phyloP scores from a whole-genome alignment of 2,329 filamentous ascomycete genomes.

The Fonsecaea monophora region DNA sequence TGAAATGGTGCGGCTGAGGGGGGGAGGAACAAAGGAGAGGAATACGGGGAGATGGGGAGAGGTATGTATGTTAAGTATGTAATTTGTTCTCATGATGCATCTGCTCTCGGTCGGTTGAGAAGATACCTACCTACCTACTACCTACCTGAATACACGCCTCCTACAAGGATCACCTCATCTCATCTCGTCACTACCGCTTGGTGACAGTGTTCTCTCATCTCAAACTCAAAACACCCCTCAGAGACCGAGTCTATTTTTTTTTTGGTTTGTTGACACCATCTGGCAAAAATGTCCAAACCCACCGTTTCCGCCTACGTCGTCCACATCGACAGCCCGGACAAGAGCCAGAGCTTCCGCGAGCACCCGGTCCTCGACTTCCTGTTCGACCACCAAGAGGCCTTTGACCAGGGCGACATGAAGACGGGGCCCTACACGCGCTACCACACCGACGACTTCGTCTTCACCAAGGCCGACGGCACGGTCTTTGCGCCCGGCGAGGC shows the following conservation, averaged over 20 bases:
- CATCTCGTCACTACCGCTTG: no score
- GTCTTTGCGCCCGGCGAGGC: conserved; percentile 22
- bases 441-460: conserved; percentile 24
- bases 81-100: no score
- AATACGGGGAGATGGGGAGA: neutral
- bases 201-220: no score
- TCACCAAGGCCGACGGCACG: conserved; percentile 28
- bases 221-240: no score
- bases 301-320: conserved; percentile 10
- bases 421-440: conserved; percentile 16
- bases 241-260: no score
- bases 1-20: neutral
- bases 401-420: conserved; percentile 19
- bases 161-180: no score
- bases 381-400: conserved; percentile 17
- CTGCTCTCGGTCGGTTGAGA: no score
- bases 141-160: no score
- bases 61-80: no score
- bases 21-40: no score
- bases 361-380: conserved; percentile 23
- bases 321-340: conserved; percentile 9
- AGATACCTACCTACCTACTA: no score
- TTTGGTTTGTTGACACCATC: no score
- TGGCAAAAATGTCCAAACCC: conserved; percentile 2
- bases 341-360: conserved; percentile 11